Evolutionary conservation across 1,284 basidiomycete species (phyloP).

Genomic region (Pulveroboletus sp.): DNA sequence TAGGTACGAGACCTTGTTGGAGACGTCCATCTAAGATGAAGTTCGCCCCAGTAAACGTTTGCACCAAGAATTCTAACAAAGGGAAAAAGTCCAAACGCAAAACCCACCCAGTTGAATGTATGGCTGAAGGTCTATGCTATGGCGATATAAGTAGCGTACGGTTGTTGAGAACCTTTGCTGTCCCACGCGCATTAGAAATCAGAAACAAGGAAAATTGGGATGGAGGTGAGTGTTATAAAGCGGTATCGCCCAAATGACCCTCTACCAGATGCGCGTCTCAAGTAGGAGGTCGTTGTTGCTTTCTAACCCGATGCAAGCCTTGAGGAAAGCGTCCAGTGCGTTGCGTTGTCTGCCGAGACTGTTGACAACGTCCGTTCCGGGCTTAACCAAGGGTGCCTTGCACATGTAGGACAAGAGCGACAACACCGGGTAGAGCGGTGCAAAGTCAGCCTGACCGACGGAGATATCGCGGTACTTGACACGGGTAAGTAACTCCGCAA

Average conservation of each 20-base stretch:
- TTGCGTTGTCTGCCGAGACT: slow-evolving; percentile 92
- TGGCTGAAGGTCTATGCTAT: not conserved
- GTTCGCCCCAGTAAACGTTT: not conserved
- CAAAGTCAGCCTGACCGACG: slow-evolving; percentile 57
- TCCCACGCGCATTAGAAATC: not conserved
- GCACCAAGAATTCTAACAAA: not conserved
- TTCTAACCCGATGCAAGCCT: slow-evolving; percentile 90
- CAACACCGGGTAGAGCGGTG: slow-evolving; percentile 84
- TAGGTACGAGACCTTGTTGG: slow-evolving; percentile 6
- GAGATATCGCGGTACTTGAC: slow-evolving; percentile 79
- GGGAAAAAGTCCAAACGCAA: not conserved
- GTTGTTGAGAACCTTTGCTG: slow-evolving; percentile 25
- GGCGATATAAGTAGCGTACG: not conserved
- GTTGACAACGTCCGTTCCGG: slow-evolving; percentile 94
- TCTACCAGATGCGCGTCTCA: slow-evolving; percentile 86
- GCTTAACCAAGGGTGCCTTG: slow-evolving; percentile 98
- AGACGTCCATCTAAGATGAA: not conserved
- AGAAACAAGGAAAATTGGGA: not conserved
- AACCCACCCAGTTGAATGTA: slow-evolving; percentile 23
- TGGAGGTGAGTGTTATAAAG: not conserved
- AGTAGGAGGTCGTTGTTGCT: slow-evolving; percentile 80
- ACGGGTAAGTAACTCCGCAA: slow-evolving; percentile 93
- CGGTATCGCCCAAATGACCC: not conserved
- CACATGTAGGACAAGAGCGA: slow-evolving; percentile 95
- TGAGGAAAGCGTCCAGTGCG: slow-evolving; percentile 90